Conservation (phyloP, 164 flowering plant species). For the Dillenia suffruticosa region DNA sequence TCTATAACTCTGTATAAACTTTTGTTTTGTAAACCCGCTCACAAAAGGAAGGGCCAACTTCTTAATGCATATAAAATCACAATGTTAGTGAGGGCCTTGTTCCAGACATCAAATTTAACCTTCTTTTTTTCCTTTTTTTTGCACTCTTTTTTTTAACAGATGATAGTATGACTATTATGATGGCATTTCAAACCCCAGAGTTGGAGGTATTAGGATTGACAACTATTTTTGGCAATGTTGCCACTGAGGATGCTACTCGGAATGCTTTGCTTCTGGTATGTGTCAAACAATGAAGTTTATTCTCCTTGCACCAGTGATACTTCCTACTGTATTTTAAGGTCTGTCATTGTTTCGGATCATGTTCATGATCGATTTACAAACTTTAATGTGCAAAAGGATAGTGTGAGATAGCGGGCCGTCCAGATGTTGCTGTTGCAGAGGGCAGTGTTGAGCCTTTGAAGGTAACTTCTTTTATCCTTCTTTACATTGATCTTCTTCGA, state of each 20-base stretch:
- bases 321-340: not conserved
- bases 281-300: slow-evolving; percentile 4
- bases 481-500: no score
- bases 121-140: not conserved
- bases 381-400: slow-evolving; percentile 71
- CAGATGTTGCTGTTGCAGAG: slow-evolving; percentile 81
- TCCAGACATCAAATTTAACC: not conserved
- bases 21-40: not conserved
- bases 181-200: slow-evolving; percentile 87
- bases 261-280: slow-evolving; percentile 93
- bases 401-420: slow-evolving; percentile 97
- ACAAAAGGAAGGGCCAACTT: not conserved
- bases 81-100: not conserved
- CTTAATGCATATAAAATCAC: not conserved
- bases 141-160: slow-evolving; percentile 33
- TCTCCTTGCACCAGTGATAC: not conserved
- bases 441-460: slow-evolving; percentile 84
- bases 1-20: not conserved
- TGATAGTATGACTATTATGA: slow-evolving; percentile 93
- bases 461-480: slow-evolving; percentile 33
- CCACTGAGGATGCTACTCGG: slow-evolving; percentile 75
- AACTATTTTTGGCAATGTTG: slow-evolving; percentile 80
- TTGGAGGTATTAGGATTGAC: slow-evolving; percentile 86
- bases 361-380: slow-evolving; percentile 35
- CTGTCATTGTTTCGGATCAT: slow-evolving; percentile 16